Conservation (phyloP, 768 basidiomycete genomes). For the Pleurotus salmoneostramineus region DNA sequence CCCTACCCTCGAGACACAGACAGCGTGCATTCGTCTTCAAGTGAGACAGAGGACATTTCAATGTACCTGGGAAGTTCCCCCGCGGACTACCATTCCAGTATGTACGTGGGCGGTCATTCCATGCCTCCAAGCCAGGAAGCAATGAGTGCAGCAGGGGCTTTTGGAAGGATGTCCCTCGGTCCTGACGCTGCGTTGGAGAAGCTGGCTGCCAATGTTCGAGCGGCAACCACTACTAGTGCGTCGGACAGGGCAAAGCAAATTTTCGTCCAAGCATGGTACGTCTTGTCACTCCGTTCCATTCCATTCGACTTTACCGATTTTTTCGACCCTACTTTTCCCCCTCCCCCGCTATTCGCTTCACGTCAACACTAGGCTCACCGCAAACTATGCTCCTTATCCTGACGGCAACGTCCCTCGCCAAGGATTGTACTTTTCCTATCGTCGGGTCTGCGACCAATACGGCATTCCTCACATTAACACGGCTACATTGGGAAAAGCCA, state of each 20-base stretch:
- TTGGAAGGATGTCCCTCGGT: conserved; percentile 72
- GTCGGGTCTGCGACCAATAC: conserved; percentile 88
- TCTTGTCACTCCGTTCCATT: conserved; percentile 16
- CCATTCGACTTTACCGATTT: conserved; percentile 5
- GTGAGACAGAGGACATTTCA: conserved; percentile 84
- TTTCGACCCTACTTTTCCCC: conserved; percentile 13
- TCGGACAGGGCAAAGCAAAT: conserved; percentile 91
- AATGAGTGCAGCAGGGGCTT: conserved; percentile 68
- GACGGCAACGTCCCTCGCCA: conserved; percentile 94
- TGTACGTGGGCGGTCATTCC: conserved; percentile 50
- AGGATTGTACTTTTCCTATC: conserved; percentile 91
- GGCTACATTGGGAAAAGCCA: conserved; percentile 92
- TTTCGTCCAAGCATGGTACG: conserved; percentile 89
- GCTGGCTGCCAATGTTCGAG: conserved; percentile 81
- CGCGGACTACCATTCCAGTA: conserved; percentile 57
- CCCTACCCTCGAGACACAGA: conserved; percentile 86
- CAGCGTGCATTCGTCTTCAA: conserved; percentile 83
- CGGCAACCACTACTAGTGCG: conserved; percentile 87
- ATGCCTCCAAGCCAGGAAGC: conserved; percentile 47
- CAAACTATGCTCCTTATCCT: conserved; percentile 87
- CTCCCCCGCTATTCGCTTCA: conserved; percentile 1
- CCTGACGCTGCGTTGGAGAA: conserved; percentile 82
- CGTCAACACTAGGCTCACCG: conserved; percentile 60
- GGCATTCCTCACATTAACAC: conserved; percentile 94
- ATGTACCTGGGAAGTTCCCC: conserved; percentile 56